Evolutionary conservation across 2,329 filamentous ascomycete species (phyloP).

Genomic region (Hypocreales sp.): DNA sequence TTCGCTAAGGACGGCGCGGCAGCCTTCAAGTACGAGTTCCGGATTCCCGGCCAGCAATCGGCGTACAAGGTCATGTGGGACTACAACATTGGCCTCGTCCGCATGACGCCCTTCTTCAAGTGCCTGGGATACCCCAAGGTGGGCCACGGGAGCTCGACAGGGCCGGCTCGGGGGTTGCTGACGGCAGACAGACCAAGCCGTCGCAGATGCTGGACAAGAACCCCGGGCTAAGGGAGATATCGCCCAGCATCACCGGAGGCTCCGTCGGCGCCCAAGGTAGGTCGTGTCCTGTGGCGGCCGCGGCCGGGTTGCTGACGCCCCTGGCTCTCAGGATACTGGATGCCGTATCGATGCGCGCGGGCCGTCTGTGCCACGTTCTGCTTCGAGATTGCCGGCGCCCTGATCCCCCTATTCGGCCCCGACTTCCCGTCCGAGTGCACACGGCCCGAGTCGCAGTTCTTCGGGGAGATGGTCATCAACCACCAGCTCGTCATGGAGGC

Average conservation of each 20-base stretch:
- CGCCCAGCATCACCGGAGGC: conserved; percentile 88
- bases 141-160: conserved; percentile 3
- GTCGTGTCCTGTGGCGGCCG: conserved; percentile 7
- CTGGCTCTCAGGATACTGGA: conserved; percentile 72
- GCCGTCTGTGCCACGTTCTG: conserved; percentile 87
- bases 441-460: conserved; percentile 44
- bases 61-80: conserved; percentile 86
- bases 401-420: conserved; percentile 82
- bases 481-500: conserved; percentile 36
- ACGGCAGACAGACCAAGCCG: conserved; percentile 55
- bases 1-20: not conserved
- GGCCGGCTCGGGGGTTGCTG: not conserved
- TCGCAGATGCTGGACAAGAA: conserved; percentile 70
- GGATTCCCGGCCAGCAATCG: conserved; percentile 47
- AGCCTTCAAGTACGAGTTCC: conserved; percentile 81
- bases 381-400: conserved; percentile 62
- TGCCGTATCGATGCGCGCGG: conserved; percentile 75
- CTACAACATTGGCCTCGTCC: conserved; percentile 84
- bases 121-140: conserved; percentile 80
- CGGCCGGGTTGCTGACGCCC: not conserved
- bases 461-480: conserved; percentile 52
- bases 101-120: conserved; percentile 92
- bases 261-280: conserved; percentile 78
- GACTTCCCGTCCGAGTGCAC: conserved; percentile 63
- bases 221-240: conserved; percentile 72